A percentile compares a stretch with the other conserved stretches of the same genome.
Evolutionary conservation across 2,329 filamentous ascomycete genomes (phyloP).

Genomic region (Beauveria pseudobassiana): DNA sequence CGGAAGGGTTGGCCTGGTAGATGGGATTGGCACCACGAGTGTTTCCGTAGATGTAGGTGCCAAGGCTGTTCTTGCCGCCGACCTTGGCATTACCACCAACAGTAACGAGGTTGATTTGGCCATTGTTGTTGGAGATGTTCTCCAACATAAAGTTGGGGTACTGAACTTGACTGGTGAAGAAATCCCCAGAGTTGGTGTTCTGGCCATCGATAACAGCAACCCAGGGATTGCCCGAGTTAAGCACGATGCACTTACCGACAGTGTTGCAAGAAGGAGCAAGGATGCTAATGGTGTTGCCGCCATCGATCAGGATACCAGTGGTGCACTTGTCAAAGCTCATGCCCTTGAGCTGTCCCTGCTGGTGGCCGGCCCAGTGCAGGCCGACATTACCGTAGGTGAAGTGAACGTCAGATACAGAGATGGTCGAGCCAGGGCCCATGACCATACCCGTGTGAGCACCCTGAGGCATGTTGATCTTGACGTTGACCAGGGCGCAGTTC

Average conservation of each 20-base stretch:
- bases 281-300: slow-evolving; percentile 8
- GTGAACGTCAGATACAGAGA: slow-evolving; percentile 14
- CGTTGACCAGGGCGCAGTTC: slow-evolving; percentile 17
- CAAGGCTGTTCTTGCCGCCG: slow-evolving; percentile 22
- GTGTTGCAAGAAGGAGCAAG: slow-evolving; percentile 3
- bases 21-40: slow-evolving; percentile 32
- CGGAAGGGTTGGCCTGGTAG: slow-evolving; percentile 26
- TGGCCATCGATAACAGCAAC: slow-evolving; percentile 5
- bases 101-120: slow-evolving; percentile 15
- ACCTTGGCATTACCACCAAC: background rate
- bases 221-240: slow-evolving; percentile 5
- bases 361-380: slow-evolving; percentile 14
- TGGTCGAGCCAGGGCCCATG: slow-evolving; percentile 14
- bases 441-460: slow-evolving; percentile 15
- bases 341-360: slow-evolving; percentile 9
- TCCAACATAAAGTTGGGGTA: slow-evolving; percentile 11
- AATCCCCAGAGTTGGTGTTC: slow-evolving; percentile 7
- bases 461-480: slow-evolving; percentile 12
- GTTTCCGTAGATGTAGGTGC: slow-evolving; percentile 35
- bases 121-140: slow-evolving; percentile 16
- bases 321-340: slow-evolving; percentile 9
- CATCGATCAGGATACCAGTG: slow-evolving; percentile 12
- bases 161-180: slow-evolving; percentile 1
- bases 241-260: slow-evolving; percentile 5
- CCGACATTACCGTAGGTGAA: slow-evolving; percentile 16